These are phyloP conservation scores for Verticillium isaacii DNA, from an alignment of 2,329 filamentous ascomycete species.

Conservation along the genomic window DNA sequence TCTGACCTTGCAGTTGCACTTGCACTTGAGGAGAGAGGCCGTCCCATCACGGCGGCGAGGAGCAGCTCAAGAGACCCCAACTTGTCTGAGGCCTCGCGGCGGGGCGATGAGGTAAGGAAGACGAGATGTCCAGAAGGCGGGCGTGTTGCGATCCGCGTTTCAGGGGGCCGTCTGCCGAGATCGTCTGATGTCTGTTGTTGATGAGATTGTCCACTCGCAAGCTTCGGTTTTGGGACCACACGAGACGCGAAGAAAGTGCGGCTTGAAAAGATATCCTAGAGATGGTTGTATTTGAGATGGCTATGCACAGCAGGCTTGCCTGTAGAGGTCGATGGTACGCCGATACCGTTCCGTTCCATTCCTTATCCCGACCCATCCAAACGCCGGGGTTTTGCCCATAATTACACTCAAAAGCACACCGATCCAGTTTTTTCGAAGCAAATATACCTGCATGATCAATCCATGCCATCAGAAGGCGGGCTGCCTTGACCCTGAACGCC, in stretches of 20 bases:
- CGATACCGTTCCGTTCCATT: background rate
- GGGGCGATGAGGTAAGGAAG: background rate
- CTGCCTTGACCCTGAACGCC: conserved; percentile 35
- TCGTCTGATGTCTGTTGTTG: background rate
- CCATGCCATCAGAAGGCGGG: background rate
- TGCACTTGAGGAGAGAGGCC: background rate
- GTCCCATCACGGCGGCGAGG: background rate
- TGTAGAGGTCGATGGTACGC: background rate
- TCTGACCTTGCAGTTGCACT: background rate
- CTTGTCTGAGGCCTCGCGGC: background rate
- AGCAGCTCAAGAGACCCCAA: background rate
- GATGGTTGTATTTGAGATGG: too few relatives aligned
- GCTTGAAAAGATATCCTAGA: too few relatives aligned
- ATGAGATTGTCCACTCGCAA: background rate
- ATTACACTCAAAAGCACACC: background rate
- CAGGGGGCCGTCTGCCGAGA: background rate
- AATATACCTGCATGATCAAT: background rate
- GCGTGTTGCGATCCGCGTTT: background rate
- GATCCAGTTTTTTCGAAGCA: background rate
- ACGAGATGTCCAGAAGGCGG: background rate
- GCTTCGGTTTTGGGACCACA: background rate
- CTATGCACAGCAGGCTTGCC: too few relatives aligned
- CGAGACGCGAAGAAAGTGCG: background rate
- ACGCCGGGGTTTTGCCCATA: background rate
- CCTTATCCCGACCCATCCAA: background rate